phyloP scores from a whole-genome alignment of 2,329 filamentous ascomycete species.

The Calonectria hawksworthii region DNA sequence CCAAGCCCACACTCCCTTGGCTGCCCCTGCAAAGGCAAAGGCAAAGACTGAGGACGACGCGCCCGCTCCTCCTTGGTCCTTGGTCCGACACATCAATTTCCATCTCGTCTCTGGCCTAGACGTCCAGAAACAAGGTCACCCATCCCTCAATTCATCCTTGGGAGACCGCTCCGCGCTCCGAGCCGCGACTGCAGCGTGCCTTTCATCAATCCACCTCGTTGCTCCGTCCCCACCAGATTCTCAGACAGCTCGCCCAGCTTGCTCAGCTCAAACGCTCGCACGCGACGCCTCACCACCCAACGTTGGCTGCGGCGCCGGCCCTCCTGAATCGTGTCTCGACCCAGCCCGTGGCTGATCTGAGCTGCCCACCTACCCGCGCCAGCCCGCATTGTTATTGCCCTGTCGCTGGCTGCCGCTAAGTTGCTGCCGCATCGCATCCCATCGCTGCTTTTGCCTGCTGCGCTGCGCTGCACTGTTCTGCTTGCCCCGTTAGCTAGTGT shows the following conservation, averaged over 20 bases:
- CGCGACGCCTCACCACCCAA: slow-evolving; percentile 11
- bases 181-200: slow-evolving; percentile 27
- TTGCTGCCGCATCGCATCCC: slow-evolving; percentile 5
- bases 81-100: slow-evolving; percentile 21
- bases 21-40: slow-evolving; percentile 23
- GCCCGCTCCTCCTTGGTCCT: slow-evolving; percentile 25
- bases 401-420: not conserved
- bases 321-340: slow-evolving; percentile 26
- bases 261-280: slow-evolving; percentile 18
- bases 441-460: not conserved
- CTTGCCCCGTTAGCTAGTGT: slow-evolving; percentile 14
- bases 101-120: slow-evolving; percentile 25
- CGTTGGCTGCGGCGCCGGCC: slow-evolving; percentile 7
- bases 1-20: slow-evolving; percentile 18
- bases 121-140: slow-evolving; percentile 17
- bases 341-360: slow-evolving; percentile 21
- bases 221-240: slow-evolving; percentile 21
- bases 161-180: slow-evolving; percentile 20
- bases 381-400: not conserved
- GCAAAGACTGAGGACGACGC: slow-evolving; percentile 15
- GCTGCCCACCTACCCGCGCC: slow-evolving; percentile 14
- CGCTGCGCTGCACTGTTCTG: slow-evolving; percentile 5
- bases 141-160: slow-evolving; percentile 15
- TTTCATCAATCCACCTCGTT: slow-evolving; percentile 25
- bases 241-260: slow-evolving; percentile 23